phyloP scores from a whole-genome alignment of 768 basidiomycete genomes.

The Trametes cubensis region DNA sequence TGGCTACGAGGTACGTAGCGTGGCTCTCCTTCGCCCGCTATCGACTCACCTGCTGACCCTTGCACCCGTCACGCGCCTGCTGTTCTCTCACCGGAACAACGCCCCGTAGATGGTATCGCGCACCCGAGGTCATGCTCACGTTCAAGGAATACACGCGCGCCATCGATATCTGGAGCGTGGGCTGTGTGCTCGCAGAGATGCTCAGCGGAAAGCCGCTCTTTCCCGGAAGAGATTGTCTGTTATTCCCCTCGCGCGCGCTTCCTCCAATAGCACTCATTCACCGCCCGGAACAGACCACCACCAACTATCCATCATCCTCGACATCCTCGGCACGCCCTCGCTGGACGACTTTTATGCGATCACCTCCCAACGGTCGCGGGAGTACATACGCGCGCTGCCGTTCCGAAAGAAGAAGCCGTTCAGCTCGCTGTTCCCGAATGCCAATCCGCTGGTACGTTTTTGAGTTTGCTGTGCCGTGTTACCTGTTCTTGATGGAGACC shows the following conservation, averaged over 20 bases:
- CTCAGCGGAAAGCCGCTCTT: constrained; percentile 89
- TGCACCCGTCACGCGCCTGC: not conserved
- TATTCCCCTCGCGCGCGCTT: constrained; percentile 8
- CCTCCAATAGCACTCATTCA: not conserved
- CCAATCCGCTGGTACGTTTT: constrained; percentile 61
- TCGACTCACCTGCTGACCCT: constrained; percentile 1
- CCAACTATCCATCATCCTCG: constrained; percentile 89
- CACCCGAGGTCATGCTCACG: constrained; percentile 97
- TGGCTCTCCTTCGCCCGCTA: constrained; percentile 19
- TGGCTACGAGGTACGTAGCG: constrained; percentile 75
- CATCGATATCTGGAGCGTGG: constrained; percentile 87
- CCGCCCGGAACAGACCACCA: constrained; percentile 66
- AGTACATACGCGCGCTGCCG: constrained; percentile 87
- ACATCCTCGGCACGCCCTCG: constrained; percentile 88
- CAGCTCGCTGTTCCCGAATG: constrained; percentile 68
- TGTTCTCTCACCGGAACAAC: not conserved
- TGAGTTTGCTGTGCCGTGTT: constrained; percentile 3
- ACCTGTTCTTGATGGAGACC: not conserved
- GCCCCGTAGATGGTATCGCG: constrained; percentile 83
- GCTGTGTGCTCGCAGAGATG: constrained; percentile 91
- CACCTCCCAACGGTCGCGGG: constrained; percentile 74
- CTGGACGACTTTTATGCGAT: constrained; percentile 97
- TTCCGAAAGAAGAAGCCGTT: constrained; percentile 83
- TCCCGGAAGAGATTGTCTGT: constrained; percentile 90
- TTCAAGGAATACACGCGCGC: constrained; percentile 94